Evolutionary conservation across 176 grass and related monocot genomes (phyloP).

Genomic region (Alloteropsis semialata): DNA sequence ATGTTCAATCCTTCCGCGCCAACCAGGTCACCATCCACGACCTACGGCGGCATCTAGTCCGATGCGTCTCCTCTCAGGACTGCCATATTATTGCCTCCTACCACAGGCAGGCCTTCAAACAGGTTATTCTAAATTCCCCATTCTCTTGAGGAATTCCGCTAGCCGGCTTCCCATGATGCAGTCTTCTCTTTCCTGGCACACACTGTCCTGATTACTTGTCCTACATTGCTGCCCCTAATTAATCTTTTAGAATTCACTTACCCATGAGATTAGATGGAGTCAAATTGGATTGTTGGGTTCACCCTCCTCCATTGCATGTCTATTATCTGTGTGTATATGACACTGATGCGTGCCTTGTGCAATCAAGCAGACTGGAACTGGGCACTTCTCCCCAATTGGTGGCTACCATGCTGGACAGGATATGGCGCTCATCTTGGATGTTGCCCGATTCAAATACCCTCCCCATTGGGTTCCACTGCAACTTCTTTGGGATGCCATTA

Average conservation of each 20-base stretch:
- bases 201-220: background rate
- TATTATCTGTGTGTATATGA: background rate
- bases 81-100: slow-evolving; percentile 87
- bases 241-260: background rate
- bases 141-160: background rate
- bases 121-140: slow-evolving; percentile 9
- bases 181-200: background rate
- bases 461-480: slow-evolving; percentile 89
- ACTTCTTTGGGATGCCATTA: slow-evolving; percentile 93
- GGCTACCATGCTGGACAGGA: slow-evolving; percentile 79
- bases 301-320: background rate
- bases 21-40: slow-evolving; percentile 56
- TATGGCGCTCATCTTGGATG: slow-evolving; percentile 92
- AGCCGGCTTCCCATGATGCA: background rate
- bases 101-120: slow-evolving; percentile 44
- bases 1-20: slow-evolving; percentile 69
- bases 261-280: background rate
- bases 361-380: slow-evolving; percentile 72
- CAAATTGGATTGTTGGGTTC: background rate
- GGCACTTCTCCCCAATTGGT: slow-evolving; percentile 94
- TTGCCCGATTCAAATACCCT: slow-evolving; percentile 95
- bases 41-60: slow-evolving; percentile 54
- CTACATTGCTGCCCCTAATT: background rate
- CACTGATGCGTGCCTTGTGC: background rate
- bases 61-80: slow-evolving; percentile 62